Conservation (phyloP, 208 protist genomes). For the Trypanosomatidae sp. region DNA sequence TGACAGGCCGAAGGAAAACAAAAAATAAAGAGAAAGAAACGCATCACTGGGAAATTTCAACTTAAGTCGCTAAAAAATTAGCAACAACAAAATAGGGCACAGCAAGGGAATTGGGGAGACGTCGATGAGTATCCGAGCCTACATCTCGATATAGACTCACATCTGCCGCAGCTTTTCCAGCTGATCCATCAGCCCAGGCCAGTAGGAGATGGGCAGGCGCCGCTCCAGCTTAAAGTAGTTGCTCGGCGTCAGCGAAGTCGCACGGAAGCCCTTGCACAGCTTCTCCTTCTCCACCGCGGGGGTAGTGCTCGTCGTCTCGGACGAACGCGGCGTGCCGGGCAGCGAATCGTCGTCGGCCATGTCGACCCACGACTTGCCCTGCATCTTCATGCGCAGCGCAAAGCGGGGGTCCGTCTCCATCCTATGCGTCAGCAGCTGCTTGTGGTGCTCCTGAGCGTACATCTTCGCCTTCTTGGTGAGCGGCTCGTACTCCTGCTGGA, state of each 20-base stretch:
- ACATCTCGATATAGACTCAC: neutral
- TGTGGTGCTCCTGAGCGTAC: conserved; percentile 62
- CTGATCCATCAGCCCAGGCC: conserved; percentile 59
- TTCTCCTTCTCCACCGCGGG: conserved; percentile 69
- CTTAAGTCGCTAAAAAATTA: too few relatives aligned
- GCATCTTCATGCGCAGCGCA: conserved; percentile 27
- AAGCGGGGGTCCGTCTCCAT: conserved; percentile 33
- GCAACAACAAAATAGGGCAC: neutral
- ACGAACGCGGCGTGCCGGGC: conserved; percentile 22
- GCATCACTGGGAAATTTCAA: too few relatives aligned
- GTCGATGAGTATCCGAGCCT: neutral
- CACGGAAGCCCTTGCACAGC: conserved; percentile 58
- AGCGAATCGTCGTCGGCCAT: conserved; percentile 35
- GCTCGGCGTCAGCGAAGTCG: conserved; percentile 22
- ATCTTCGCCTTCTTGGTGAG: conserved; percentile 71
- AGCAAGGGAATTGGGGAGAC: neutral
- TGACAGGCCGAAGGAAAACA: too few relatives aligned
- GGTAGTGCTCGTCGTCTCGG: conserved; percentile 33
- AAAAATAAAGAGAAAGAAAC: too few relatives aligned
- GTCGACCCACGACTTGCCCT: conserved; percentile 49
- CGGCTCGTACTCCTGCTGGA: conserved; percentile 65
- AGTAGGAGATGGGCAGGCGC: conserved; percentile 73
- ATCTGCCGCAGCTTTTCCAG: conserved; percentile 36
- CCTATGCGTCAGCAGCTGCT: conserved; percentile 44
- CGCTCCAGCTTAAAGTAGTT: conserved; percentile 68